Base-by-base conservation (phyloP, 176 grass and related monocot genomes). In the Aegilops tauschii region DNA sequence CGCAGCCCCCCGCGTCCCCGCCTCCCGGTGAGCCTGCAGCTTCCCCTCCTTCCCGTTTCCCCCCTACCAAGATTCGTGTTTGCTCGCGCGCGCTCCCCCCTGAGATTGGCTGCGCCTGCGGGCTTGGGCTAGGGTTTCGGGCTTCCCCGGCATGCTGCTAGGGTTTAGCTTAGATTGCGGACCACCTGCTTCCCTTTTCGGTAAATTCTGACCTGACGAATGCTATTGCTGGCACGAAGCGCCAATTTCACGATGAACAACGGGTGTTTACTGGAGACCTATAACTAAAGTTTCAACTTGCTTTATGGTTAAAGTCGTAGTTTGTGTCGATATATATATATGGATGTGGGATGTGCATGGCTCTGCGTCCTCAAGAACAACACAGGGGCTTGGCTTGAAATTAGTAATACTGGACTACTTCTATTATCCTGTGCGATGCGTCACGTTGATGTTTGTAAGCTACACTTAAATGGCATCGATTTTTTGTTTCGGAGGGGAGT, bases 121-220 rank as follows among this genome's bases (percentile, higher is more conserved):
- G 14, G 10, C 59, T 52, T 35, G 76, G 35, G 29, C 76, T 91
- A 91, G 81, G 89, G 76, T 88, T 91, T 84, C 85, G 69, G n/a
- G 39, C 11, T 37, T 50, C 42, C 76, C 0, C 35, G 11, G 76
- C 37, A 12, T 44, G 40, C 37, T 74, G 76, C 61, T 88, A 91
- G 85, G 85, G 89, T 88, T 87, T 88, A 76, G 58, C 37, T 69
- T 45, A 45, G 67, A 69, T 42, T 84, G 34, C 9, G 17, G 5
- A 49, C 16, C 28, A 3, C 45, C 12, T 52, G 39, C n/a, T 17
- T 31, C 65, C 16, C 1, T 25, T 81, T 23, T 69, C 29, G 20
- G 61, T 9, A 14, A 44, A 17, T 87, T 80, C 76, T 75, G 45
- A 82, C 61, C 45, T 6, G 23, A 14, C 16, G 4, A 30, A 10